Evolutionary conservation across 352 stramenopile species (phyloP), one percentile per base, ranked within the genome.

Genomic region (Globisporangium barbulae): DNA sequence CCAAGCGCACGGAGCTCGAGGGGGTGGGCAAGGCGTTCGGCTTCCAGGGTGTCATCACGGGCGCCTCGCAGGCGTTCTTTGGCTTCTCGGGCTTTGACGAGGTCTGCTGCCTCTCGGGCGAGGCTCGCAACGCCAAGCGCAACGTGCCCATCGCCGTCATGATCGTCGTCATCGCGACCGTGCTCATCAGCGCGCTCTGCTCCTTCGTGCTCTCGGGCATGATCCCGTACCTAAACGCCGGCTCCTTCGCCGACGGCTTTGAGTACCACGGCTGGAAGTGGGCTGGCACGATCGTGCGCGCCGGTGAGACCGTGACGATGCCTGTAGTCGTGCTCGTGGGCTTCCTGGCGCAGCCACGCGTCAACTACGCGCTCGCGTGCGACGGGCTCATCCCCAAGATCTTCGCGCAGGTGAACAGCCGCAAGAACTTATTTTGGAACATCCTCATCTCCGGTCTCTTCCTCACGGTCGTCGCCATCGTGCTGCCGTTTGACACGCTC

Each of bases 301-400:
- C 74, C 7, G 77, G 79, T 68, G 78, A 89, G 53, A 65, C 74
- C 5, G 69, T 93, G 7, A 98, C 92, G 7, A 93, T 98, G 71
- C 95, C 95, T 2, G 78, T 98, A 0, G 95, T 98, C 41, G 93
- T 97, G 33, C 77, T 99, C 17, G 85, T 98, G 17, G 91, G 80
- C 21, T 93, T 98, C 62, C 70, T 98, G 19, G 92, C 94, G 39
- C 95, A 98, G 65, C 94, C 93, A 17, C 85, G 93, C 33, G 68
- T 98, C 22, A 93, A 97, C 67, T 98, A 94, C 71, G 91, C 92
- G 12, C 81, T 98, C 68, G 82, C 92, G 19, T 91, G 88, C 48
- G 96, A 99, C 71, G 95, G 95, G 13, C 83, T 99, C 8, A 73
- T 98, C 54, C 94, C 96, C 33, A 67, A 72, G 53, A 80, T 97